Base-by-base conservation (phyloP, 306 rosid species). In the Astragalus membranaceus region DNA sequence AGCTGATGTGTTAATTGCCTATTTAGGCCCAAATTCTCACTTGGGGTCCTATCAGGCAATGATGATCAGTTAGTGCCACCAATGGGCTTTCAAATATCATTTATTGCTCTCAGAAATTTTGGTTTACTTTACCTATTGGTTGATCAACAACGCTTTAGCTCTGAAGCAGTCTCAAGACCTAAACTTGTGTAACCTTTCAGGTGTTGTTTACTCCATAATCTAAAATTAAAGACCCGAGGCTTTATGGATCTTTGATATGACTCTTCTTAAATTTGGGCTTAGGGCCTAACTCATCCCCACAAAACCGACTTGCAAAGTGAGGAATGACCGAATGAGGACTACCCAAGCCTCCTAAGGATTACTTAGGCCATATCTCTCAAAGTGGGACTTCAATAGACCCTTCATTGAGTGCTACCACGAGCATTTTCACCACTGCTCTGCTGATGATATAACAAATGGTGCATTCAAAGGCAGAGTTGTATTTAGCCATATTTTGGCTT, bases 71-170 rank as follows among this genome's bases (percentile, higher is more conserved):
- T 53, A 66, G 42, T 79, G 56, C 72, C 12, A 37, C 16, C 17
- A 59, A 42, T 23, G 17, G 53, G 67, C 43, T 79, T 57, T 67
- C 14, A 68, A 67, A 60, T 69, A 58, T 10, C 44, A 44, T 54
- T 43, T 60, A 64, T 44, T 61, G 69, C 37, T 59, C 51, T 64
- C 47, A 11, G 44, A 42, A 70, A 26, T 14, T 8, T 5, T 15
- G 56, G 39, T 59, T 53, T 53, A 63, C 51, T 52, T 32, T 69
- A 46, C 20, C 36, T 52, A 16, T 42, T 37, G 23, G 12, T 51
- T 51, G n/a, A 60, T 69, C 32, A 55, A 32, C 39, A 51, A 41
- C 35, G 33, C 68, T 16, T 54, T 77, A 46, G 46, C 23, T 56
- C 10, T 12, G 32, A 55, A 55, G 13, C 15, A 44, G 51, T 64